phyloP scores from a whole-genome alignment of 2,329 filamentous ascomycete species.

The Neonectria magnoliae region DNA sequence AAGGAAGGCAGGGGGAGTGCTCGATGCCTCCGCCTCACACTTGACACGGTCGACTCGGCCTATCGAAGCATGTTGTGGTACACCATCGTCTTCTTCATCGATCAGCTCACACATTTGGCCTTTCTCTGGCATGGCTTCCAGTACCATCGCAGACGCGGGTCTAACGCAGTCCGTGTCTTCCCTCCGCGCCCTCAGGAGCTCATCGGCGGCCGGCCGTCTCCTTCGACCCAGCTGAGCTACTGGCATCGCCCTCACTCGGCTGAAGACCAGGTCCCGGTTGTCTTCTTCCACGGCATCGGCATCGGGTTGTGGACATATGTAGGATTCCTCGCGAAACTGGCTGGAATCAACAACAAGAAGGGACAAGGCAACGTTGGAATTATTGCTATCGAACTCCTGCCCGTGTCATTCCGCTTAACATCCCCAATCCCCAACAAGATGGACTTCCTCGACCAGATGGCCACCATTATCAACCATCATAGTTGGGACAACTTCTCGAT shows the following conservation, averaged over 20 bases:
- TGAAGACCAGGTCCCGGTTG: slow-evolving; percentile 60
- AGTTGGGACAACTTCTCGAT: slow-evolving; percentile 68
- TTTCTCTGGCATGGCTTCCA: slow-evolving; percentile 62
- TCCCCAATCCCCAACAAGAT: slow-evolving; percentile 59
- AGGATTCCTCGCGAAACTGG: slow-evolving; percentile 64
- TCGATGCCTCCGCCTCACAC: slow-evolving; percentile 68
- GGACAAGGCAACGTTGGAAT: slow-evolving; percentile 63
- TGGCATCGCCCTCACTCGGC: slow-evolving; percentile 72
- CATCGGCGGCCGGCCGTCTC: slow-evolving; percentile 57
- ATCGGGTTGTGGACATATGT: slow-evolving; percentile 73
- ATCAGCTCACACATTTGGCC: slow-evolving; percentile 58
- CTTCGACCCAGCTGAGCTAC: slow-evolving; percentile 65
- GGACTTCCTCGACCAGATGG: slow-evolving; percentile 66
- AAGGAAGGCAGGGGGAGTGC: slow-evolving; percentile 65
- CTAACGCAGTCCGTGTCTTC: slow-evolving; percentile 55
- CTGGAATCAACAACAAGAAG: slow-evolving; percentile 43
- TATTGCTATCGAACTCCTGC: slow-evolving; percentile 72
- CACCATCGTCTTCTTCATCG: slow-evolving; percentile 63
- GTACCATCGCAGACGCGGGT: slow-evolving; percentile 55
- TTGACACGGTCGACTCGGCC: slow-evolving; percentile 70
- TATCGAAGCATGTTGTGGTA: slow-evolving; percentile 75
- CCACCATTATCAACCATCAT: slow-evolving; percentile 66
- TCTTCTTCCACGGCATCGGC: slow-evolving; percentile 78
- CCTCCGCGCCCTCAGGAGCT: slow-evolving; percentile 66
- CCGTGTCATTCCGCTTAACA: slow-evolving; percentile 71